A percentile compares a stretch with the other conserved stretches of the same genome.
phyloP scores from a whole-genome alignment of 441 rosid species.

The Bruguiera hainesii region DNA sequence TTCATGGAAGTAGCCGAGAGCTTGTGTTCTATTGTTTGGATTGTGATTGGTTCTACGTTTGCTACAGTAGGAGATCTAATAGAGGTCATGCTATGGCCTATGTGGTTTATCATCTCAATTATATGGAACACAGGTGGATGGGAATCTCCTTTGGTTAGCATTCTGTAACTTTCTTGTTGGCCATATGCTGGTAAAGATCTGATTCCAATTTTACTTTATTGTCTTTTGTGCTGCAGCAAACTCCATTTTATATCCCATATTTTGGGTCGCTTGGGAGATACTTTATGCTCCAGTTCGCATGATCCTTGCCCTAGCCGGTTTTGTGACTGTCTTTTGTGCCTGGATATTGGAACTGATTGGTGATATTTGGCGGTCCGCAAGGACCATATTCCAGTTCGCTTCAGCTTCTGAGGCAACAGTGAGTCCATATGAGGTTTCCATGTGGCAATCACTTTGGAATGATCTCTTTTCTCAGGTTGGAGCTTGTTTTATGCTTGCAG shows the following conservation, averaged over 20 bases:
- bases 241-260: slow-evolving; percentile 52
- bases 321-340: slow-evolving; percentile 39
- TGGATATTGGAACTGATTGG: slow-evolving; percentile 40
- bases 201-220: slow-evolving; percentile 6
- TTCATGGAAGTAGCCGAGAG: slow-evolving; percentile 44
- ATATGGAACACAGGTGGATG: slow-evolving; percentile 58
- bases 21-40: slow-evolving; percentile 44
- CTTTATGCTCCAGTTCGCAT: slow-evolving; percentile 65
- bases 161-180: neutral
- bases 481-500: slow-evolving; percentile 10
- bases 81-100: slow-evolving; percentile 53
- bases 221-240: slow-evolving; percentile 42
- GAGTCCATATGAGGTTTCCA: slow-evolving; percentile 60
- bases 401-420: slow-evolving; percentile 60
- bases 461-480: slow-evolving; percentile 93
- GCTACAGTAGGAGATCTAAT: slow-evolving; percentile 44
- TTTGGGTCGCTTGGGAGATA: slow-evolving; percentile 66
- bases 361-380: slow-evolving; percentile 48
- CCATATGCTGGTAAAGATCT: neutral
- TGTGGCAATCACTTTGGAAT: slow-evolving; percentile 92
- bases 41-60: slow-evolving; percentile 46
- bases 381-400: slow-evolving; percentile 52
- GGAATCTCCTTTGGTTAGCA: slow-evolving; percentile 2
- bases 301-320: slow-evolving; percentile 46
- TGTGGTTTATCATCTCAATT: slow-evolving; percentile 46